Percentiles rank a stretch among this genome's conserved stretches.
These are phyloP conservation scores for Ustilago crameri DNA, from an alignment of 1,284 basidiomycete genomes.

Conservation along the genomic window DNA sequence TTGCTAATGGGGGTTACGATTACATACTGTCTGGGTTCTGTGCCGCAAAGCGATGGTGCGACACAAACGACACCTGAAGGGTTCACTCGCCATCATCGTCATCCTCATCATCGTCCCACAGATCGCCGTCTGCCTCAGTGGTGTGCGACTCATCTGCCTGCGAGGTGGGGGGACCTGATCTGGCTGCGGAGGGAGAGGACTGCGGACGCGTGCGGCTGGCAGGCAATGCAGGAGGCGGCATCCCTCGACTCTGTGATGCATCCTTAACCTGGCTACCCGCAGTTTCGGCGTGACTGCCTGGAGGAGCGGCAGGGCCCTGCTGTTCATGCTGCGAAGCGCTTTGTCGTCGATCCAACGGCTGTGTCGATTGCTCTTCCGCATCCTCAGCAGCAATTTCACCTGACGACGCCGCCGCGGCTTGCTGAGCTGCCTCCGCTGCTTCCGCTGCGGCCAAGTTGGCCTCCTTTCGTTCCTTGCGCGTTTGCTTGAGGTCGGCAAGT, in stretches of 20 bases:
- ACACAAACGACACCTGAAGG: no score
- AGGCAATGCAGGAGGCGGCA: slow-evolving; percentile 41
- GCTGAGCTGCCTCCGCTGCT: slow-evolving; percentile 42
- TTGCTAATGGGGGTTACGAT: no score
- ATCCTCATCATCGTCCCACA: slow-evolving; percentile 48
- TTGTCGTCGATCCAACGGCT: slow-evolving; percentile 26
- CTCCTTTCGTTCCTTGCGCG: slow-evolving; percentile 58
- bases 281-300: background rate
- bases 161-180: background rate
- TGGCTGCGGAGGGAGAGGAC: background rate
- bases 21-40: no score
- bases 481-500: slow-evolving; percentile 58
- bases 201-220: slow-evolving; percentile 18
- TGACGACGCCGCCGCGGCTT: slow-evolving; percentile 18
- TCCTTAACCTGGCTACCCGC: background rate
- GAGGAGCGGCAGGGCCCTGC: background rate
- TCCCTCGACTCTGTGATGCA: slow-evolving; percentile 18
- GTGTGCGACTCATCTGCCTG: background rate
- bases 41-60: no score
- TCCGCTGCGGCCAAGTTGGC: slow-evolving; percentile 56
- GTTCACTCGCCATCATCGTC: slow-evolving; percentile 8
- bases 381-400: slow-evolving; percentile 18
- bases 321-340: slow-evolving; percentile 14
- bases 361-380: slow-evolving; percentile 6
- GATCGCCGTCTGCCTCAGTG: slow-evolving; percentile 38